Evolutionary conservation across 2,329 filamentous ascomycete genomes (phyloP), one percentile per base, ranked within the genome.

Genomic region (Colletotrichum sp.): DNA sequence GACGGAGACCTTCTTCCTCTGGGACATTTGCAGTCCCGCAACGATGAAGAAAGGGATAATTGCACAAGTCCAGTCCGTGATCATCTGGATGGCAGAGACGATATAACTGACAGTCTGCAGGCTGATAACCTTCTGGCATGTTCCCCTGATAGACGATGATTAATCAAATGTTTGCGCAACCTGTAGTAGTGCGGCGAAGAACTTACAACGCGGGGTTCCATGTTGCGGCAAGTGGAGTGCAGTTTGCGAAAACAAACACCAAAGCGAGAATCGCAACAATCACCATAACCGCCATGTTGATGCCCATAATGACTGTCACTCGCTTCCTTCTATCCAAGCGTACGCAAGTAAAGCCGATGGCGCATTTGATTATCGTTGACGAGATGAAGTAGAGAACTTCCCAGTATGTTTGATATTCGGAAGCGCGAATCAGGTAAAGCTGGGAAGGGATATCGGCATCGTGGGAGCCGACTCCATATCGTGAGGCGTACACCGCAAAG

Each of bases 41-140:
- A 84, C 65, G 5, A 83, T 79, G 66, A 83, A 83, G 69, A 82
- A 81, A 1, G 82, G 82, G 4, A 79, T 79, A 8, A 79, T 80
- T 13, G 81, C 81, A 30, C 79, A 82, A 1, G 78, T 74, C 81
- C 82, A 83, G 49, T 83, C 82, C 0, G 80, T 77, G 2, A 78
- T 69, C 5, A 80, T 80, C 18, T 80, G 79, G 7, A 80, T 77
- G 5, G 77, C 71, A 0, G 81, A 79, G 5, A 78, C 79, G 28
- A 77, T 68, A 28, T 78, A 78, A 60, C 79, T 79, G 44, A 80
- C 71, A 18, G 66, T 70, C 44, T 74, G 66, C 57, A 74, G 18
- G 21, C 71, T 70, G 44, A 74, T 74, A 8, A 30, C 32, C 26
- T 64, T 70, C 32, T 74, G 66, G 3, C 71, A 74, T 18, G 39